Conservation (phyloP, 2,329 filamentous ascomycete species). For the Polychaeton citri region DNA sequence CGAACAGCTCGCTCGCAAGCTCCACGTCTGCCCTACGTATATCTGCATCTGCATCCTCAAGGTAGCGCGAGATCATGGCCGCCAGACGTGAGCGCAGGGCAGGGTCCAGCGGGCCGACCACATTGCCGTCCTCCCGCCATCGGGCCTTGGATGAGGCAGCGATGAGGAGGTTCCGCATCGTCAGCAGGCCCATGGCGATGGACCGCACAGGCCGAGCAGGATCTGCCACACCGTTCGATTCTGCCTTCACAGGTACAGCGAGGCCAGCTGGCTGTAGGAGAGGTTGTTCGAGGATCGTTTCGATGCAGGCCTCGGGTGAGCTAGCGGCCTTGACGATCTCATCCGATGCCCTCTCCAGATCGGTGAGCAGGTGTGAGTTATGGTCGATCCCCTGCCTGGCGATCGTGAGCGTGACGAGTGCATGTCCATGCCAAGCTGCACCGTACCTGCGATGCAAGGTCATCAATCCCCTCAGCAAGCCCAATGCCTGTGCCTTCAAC, state of each 20-base stretch:
- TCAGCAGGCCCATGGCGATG: slow-evolving; percentile 45
- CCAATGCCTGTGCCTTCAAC: slow-evolving; percentile 59
- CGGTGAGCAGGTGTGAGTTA: slow-evolving; percentile 53
- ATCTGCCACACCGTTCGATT: slow-evolving; percentile 12
- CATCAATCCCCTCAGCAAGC: slow-evolving; percentile 60
- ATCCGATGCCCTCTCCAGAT: slow-evolving; percentile 59
- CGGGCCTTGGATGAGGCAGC: slow-evolving; percentile 8
- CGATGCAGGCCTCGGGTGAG: slow-evolving; percentile 36
- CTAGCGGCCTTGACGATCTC: slow-evolving; percentile 57
- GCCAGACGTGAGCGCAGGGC: slow-evolving; percentile 7
- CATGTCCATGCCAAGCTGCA: slow-evolving; percentile 52
- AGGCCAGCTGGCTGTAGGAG: slow-evolving; percentile 8
- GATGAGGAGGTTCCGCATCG: slow-evolving; percentile 48
- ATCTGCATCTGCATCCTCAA: slow-evolving; percentile 17
- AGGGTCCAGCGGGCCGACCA: slow-evolving; percentile 5
- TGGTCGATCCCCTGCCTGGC: slow-evolving; percentile 45
- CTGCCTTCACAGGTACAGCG: slow-evolving; percentile 20
- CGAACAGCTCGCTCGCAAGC: slow-evolving; percentile 60
- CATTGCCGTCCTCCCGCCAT: slow-evolving; percentile 4
- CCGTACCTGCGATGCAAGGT: slow-evolving; percentile 54
- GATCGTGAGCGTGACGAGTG: slow-evolving; percentile 52
- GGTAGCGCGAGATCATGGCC: slow-evolving; percentile 12
- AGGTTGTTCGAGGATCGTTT: slow-evolving; percentile 26
- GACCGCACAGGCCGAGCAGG: slow-evolving; percentile 27
- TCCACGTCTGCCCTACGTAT: slow-evolving; percentile 58